Conservation (phyloP, 129 eudicot genomes). For the Helianthus tuberosus region DNA sequence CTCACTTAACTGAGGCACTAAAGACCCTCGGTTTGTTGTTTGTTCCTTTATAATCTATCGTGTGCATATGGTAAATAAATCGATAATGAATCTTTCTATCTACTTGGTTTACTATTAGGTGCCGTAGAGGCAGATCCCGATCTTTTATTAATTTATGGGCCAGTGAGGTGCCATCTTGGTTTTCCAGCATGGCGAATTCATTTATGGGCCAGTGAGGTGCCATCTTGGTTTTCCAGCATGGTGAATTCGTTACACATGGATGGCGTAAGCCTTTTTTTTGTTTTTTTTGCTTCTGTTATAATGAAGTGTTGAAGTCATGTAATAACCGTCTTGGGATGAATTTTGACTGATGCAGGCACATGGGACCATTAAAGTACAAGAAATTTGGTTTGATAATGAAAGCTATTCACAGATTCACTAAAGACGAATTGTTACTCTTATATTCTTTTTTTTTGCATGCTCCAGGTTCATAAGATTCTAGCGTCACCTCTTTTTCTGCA, state of each 20-base stretch:
- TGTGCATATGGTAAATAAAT: background rate
- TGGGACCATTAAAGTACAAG: constrained; percentile 77
- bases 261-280: constrained; percentile 70
- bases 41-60: constrained; percentile 5
- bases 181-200: constrained; percentile 91
- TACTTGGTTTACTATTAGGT: constrained; percentile 44
- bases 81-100: background rate
- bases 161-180: constrained; percentile 79
- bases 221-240: too few species aligned
- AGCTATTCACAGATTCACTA: constrained; percentile 73
- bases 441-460: too few species aligned
- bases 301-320: background rate
- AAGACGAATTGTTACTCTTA: too few species aligned
- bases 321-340: background rate
- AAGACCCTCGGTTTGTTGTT: constrained; percentile 55
- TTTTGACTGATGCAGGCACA: constrained; percentile 57
- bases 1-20: constrained; percentile 63
- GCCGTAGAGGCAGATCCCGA: constrained; percentile 63
- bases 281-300: background rate
- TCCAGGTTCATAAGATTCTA: constrained; percentile 22
- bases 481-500: too few species aligned
- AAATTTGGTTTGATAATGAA: constrained; percentile 66
- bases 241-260: constrained; percentile 89
- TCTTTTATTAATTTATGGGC: constrained; percentile 74
- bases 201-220: too few species aligned